Evolutionary conservation across 2,329 filamentous ascomycete genomes (phyloP), one percentile per base, ranked within the genome.

Genomic region (Zymoseptoria crescenta): DNA sequence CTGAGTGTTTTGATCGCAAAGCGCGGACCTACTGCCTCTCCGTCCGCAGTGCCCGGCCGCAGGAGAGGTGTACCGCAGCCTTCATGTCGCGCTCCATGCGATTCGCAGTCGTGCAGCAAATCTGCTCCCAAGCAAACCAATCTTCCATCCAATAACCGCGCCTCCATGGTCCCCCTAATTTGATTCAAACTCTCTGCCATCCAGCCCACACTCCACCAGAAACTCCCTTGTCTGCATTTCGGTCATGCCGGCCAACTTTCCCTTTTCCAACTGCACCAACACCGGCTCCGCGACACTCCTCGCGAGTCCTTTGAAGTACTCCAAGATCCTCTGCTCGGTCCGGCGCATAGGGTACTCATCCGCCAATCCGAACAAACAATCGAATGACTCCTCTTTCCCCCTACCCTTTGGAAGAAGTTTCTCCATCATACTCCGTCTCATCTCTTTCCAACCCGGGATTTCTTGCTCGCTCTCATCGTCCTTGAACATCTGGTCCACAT

Each of bases 221-320:
- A 80, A 70, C 10, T 63, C 63, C 28, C 65, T 57, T 9, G 75
- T 79, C 57, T 79, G 71, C 24, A 62, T 65, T n/a, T 60, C 59
- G 21, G 70, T 74, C 60, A 79, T 64, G 8, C 73, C 73, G 16
- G 70, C 66, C 7, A 80, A 65, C 65, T 74, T 69, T 0, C 80
- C 79, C 27, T 73, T 73, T 62, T 83, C 81, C 3, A 84, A 71
- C 62, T 83, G 81, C 1, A 76, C 65, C 1, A 84, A 73, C 20
- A 83, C 71, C 0, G 82, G 82, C 30, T 73, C 70, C 20, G 76
- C 68, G 19, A 80, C 68, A 6, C 69, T 71, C 2, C 72, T 66
- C 59, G 80, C 74, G 10, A 83, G 67, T 28, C 72, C 68, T 0
- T 69, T 63, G 6, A 84, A 62, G 59, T 79, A 79, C 0, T 69